Base-by-base conservation (phyloP, 2,329 filamentous ascomycete species). In the Fusarium sp. region DNA sequence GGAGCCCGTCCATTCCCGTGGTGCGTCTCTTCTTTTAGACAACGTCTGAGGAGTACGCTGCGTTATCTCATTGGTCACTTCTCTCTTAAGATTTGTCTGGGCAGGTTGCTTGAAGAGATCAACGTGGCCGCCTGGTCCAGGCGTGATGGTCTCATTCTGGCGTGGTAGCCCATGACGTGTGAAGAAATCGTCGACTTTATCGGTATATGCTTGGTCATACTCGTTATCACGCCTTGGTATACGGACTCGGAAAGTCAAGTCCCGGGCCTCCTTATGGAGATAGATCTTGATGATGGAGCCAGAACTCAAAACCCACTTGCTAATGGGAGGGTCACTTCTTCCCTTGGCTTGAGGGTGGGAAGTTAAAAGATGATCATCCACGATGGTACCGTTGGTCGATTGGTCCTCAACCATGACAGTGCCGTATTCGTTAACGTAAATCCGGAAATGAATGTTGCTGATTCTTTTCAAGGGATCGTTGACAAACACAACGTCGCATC, bases 391-490 rank as follows among this genome's bases (percentile, higher is more conserved):
- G 78, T 98, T 99, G n/a, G 95, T 98, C 1, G 96, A 98, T 80
- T 91, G 89, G 79, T 99, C 96, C 81, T 97, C 92, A 18, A 98
- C 85, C 94, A 99, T 97, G 73, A 98, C 88, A 64, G 93, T 91
- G 33, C 93, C 94, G 72, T 94, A 90, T n/a, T 91, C 86, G 77
- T 97, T 99, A 76, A 97, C 87, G 79, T 93, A 97, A 70, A 99
- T 97, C 60, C 94, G 92, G 81, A 98, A 99, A 81, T 99, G 96
- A n/a, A 93, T 88, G 80, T 98, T 98, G 85, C 96, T 98, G 67
- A 99, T 88, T 47, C 93, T 89, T 80, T 90, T 92, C 59, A 89
- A 85, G 2, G 89, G 88, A 74, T 96, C 92, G 71, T 91, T 87
- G 40, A 85, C 81, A 53, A 94, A 90, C 76, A 88, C 88, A 52